A percentile compares a stretch with the other conserved stretches of the same genome.
Evolutionary conservation across 2,329 filamentous ascomycete species (phyloP).

Genomic region (Trichothecium roseum): DNA sequence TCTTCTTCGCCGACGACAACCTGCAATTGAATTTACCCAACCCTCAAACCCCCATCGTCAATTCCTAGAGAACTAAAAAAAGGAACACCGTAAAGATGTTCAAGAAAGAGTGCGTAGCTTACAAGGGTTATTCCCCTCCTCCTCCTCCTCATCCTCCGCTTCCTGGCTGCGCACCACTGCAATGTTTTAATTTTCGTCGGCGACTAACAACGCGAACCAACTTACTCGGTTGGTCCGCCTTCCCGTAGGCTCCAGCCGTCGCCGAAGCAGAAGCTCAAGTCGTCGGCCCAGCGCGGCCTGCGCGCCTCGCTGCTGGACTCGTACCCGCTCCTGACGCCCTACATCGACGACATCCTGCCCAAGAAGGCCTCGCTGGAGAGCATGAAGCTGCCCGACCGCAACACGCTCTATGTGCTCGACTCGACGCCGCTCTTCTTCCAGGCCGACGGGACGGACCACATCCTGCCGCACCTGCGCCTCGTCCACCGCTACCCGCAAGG

Average conservation of each 20-base stretch:
- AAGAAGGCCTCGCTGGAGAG: conserved; percentile 88
- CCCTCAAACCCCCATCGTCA: no score
- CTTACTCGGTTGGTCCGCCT: conserved; percentile 9
- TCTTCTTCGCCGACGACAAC: neutral
- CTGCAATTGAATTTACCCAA: neutral
- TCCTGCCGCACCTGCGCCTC: conserved; percentile 80
- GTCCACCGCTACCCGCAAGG: conserved; percentile 82
- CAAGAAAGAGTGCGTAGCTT: conserved; percentile 69
- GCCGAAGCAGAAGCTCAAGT: conserved; percentile 94
- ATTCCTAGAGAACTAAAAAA: no score
- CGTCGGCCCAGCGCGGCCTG: conserved; percentile 80
- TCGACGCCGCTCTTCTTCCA: conserved; percentile 82
- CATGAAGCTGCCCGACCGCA: conserved; percentile 86
- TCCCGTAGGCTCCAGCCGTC: conserved; percentile 57
- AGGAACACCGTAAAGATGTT: conserved; percentile 61
- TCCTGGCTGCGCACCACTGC: neutral
- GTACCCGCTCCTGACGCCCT: conserved; percentile 75
- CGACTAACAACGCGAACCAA: no score
- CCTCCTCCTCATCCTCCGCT: conserved; percentile 1
- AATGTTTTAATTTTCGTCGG: no score
- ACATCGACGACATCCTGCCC: conserved; percentile 89
- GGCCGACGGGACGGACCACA: conserved; percentile 58
- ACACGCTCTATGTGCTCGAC: conserved; percentile 78
- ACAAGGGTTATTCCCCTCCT: no score
- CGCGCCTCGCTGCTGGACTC: conserved; percentile 72